Percentiles rank a stretch among this genome's conserved stretches.
Evolutionary conservation across 352 stramenopile genomes (phyloP).

Genomic region (Pythium coloratum): DNA sequence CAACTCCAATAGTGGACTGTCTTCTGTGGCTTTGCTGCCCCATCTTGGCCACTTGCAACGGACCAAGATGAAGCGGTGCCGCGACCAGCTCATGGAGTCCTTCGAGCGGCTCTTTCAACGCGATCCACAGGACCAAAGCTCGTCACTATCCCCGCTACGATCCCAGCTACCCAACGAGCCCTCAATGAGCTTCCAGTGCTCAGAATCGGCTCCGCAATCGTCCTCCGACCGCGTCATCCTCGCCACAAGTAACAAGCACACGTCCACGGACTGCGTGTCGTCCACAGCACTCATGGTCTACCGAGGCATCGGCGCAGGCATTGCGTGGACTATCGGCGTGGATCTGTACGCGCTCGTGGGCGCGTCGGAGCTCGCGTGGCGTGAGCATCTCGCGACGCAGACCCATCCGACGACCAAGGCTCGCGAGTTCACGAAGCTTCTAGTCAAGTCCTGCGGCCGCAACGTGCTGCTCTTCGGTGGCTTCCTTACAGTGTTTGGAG

Average conservation of each 20-base stretch:
- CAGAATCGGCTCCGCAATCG: neutral
- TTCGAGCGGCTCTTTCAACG: conserved; percentile 5
- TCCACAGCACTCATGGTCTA: conserved; percentile 61
- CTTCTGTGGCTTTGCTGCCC: neutral
- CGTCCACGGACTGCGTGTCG: conserved; percentile 60
- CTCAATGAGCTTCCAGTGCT: neutral
- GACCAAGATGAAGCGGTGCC: neutral
- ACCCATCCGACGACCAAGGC: conserved; percentile 28
- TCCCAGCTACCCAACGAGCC: neutral
- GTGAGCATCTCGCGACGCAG: conserved; percentile 31
- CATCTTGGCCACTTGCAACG: neutral
- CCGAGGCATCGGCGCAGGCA: conserved; percentile 57
- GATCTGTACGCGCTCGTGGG: conserved; percentile 60
- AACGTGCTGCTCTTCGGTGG: conserved; percentile 71
- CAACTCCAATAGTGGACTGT: neutral
- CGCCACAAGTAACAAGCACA: conserved; percentile 35
- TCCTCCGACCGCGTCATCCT: conserved; percentile 4
- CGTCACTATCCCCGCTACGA: neutral
- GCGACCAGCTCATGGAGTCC: neutral
- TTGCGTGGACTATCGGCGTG: conserved; percentile 77
- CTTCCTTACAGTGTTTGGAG: conserved; percentile 76
- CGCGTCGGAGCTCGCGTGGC: conserved; percentile 40
- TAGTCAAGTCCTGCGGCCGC: conserved; percentile 37
- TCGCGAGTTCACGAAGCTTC: conserved; percentile 34
- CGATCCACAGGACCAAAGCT: neutral